Conservation (phyloP, 257 asterid species). For the Solanum okadae region DNA sequence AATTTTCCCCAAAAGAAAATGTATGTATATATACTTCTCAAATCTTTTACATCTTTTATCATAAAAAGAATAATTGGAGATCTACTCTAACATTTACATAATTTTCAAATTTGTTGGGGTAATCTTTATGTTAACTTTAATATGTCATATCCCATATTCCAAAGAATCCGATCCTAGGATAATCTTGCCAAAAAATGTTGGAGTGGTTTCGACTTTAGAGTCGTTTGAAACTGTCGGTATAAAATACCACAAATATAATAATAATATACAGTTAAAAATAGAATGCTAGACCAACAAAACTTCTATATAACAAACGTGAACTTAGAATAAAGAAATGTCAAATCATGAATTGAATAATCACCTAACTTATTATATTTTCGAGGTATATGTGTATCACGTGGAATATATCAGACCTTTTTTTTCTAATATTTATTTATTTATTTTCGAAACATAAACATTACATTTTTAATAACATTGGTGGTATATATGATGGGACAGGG, state of each 20-base stretch:
- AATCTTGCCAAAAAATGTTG: neutral
- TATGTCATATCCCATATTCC: neutral
- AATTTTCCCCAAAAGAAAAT: neutral
- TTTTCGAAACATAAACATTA: neutral
- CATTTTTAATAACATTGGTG: neutral
- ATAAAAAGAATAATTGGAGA: neutral
- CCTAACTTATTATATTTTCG: neutral
- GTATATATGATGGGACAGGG: constrained; percentile 9
- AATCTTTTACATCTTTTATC: neutral
- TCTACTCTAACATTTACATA: neutral
- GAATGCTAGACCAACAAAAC: too few species aligned
- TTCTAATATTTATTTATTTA: neutral
- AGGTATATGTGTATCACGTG: neutral
- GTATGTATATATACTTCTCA: neutral
- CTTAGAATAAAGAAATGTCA: neutral
- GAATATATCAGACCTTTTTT: too few species aligned
- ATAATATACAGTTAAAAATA: too few species aligned
- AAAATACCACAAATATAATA: too few species aligned
- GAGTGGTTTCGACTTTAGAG: neutral
- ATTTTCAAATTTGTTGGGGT: neutral
- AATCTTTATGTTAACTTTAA: neutral
- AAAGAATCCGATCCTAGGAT: neutral
- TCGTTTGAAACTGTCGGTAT: too few species aligned
- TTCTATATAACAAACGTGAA: too few species aligned
- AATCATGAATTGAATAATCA: neutral